Percentiles rank a stretch among this genome's conserved stretches.
Conservation (phyloP, 2,329 filamentous ascomycete genomes). For the Hymenoscyphus occultus region DNA sequence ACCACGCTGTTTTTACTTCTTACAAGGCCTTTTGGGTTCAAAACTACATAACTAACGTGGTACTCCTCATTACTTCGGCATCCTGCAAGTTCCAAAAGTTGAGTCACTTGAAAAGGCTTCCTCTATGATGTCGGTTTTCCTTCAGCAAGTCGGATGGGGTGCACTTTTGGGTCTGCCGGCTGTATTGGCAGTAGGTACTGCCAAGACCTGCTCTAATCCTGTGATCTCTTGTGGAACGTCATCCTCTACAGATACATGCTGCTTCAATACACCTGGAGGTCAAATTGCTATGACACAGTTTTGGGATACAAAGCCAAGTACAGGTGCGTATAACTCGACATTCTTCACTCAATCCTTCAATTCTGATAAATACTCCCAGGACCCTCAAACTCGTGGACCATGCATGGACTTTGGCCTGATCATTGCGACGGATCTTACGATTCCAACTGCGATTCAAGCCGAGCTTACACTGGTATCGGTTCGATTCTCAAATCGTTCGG, state of each 20-base stretch:
- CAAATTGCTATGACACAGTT: conserved; percentile 74
- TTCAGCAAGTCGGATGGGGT: conserved; percentile 9
- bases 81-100: neutral
- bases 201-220: conserved; percentile 31
- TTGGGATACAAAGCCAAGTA: conserved; percentile 66
- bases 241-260: conserved; percentile 62
- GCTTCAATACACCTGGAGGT: conserved; percentile 71
- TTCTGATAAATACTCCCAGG: conserved; percentile 3
- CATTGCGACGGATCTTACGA: conserved; percentile 70
- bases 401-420: conserved; percentile 65
- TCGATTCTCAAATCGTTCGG: conserved; percentile 56
- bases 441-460: conserved; percentile 58
- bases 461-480: conserved; percentile 64
- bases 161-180: conserved; percentile 18
- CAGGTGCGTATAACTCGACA: conserved; percentile 30
- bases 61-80: neutral
- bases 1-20: conserved; percentile 21
- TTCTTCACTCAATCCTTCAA: neutral
- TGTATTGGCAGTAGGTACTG: conserved; percentile 22
- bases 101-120: neutral
- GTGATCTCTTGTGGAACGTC: conserved; percentile 54
- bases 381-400: conserved; percentile 53
- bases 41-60: conserved; percentile 8
- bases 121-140: neutral
- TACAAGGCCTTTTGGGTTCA: conserved; percentile 9